Conservation (phyloP, 495 filamentous ascomycete species). For the Parmelia sp. region DNA sequence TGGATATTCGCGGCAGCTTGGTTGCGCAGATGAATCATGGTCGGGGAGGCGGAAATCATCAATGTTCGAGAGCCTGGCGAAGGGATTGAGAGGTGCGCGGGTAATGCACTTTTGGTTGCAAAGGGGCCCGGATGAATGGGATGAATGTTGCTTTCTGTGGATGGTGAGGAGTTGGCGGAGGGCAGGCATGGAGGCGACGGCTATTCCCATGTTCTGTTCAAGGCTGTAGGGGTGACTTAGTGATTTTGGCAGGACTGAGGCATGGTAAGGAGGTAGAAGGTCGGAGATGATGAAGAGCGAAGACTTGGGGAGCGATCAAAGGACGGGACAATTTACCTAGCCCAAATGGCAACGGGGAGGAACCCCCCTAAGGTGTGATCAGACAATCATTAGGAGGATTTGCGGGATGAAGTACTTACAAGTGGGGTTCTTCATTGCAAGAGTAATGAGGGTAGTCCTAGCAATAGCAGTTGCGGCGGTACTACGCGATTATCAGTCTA, state of each 20-base stretch:
- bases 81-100: background rate
- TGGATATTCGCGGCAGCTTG: background rate
- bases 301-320: background rate
- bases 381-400: background rate
- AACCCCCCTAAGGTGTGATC: background rate
- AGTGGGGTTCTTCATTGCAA: background rate
- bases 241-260: background rate
- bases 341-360: background rate
- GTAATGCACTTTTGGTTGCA: background rate
- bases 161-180: conserved; percentile 4
- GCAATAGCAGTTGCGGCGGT: background rate
- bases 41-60: background rate
- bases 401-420: background rate
- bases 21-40: background rate
- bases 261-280: background rate
- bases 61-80: background rate
- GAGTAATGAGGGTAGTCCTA: background rate
- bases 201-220: conserved; percentile 4
- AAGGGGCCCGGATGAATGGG: background rate
- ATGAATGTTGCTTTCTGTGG: background rate
- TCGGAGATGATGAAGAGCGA: background rate
- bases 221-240: background rate
- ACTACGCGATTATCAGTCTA: background rate
- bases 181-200: conserved; percentile 7
- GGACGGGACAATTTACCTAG: background rate